These are phyloP conservation scores for Begonia peltatifolia DNA, from an alignment of 306 rosid genomes.

Conservation along the genomic window DNA sequence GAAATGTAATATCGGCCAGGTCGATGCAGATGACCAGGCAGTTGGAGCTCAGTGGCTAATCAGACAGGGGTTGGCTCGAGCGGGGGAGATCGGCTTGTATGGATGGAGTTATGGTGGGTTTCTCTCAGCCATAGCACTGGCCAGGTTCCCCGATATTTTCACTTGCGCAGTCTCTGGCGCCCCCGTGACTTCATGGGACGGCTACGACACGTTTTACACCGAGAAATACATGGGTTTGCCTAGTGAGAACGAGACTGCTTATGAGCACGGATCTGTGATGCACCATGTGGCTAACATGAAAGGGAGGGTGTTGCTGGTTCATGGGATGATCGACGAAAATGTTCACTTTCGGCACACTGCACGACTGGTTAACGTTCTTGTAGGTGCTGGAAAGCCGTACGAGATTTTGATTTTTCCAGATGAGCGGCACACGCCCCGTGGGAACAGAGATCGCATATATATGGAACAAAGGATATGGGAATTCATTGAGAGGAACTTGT, in stretches of 20 bases:
- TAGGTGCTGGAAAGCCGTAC: conserved; percentile 64
- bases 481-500: conserved; percentile 61
- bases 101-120: conserved; percentile 99
- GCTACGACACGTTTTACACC: conserved; percentile 88
- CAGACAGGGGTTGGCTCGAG: conserved; percentile 57
- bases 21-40: conserved; percentile 81
- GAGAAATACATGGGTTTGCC: conserved; percentile 97
- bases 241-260: conserved; percentile 27
- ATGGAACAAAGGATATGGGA: conserved; percentile 98
- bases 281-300: conserved; percentile 55
- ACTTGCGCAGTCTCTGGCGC: conserved; percentile 76
- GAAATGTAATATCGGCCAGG: conserved; percentile 45
- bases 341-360: conserved; percentile 98
- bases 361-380: conserved; percentile 74
- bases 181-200: conserved; percentile 91
- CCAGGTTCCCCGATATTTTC: conserved; percentile 61
- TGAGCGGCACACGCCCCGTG: conserved; percentile 92
- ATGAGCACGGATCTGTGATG: conserved; percentile 57
- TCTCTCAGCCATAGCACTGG: conserved; percentile 73
- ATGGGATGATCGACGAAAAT: conserved; percentile 96
- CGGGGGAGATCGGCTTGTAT: conserved; percentile 66
- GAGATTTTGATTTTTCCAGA: conserved; percentile 84
- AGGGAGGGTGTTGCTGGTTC: conserved; percentile 68
- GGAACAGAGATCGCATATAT: conserved; percentile 57
- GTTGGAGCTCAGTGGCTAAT: conserved; percentile 89